Evolutionary conservation across 257 asterid species (phyloP), one percentile per base, ranked within the genome.

Genomic region (Vinca minor): DNA sequence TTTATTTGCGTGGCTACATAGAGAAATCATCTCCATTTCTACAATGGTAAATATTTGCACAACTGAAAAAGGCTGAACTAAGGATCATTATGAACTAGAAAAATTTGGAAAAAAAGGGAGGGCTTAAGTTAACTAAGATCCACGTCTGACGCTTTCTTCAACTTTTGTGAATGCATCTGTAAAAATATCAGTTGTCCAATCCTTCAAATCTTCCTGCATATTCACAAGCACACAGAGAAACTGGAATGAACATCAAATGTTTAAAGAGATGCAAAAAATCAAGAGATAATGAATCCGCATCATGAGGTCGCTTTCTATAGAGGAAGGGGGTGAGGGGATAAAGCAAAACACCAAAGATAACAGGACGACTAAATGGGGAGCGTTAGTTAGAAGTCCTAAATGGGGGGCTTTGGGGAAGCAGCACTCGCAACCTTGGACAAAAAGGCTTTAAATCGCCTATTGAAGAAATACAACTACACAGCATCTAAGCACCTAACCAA

Each of bases 151-250:
- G 54, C 84, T 78, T 71, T 91, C 98, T 77, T 86, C 96, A 17
- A 84, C 95, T 38, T 94, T 83, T 26, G 94, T 86, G 39, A 91
- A 31, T 36, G 88, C 96, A 79, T 91, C 87, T 8, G 92, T 71
- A 25, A 91, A 64, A 71, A 85, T 86, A 65, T 91, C 98, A 26
- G 87, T 8, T 5, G 84, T 86, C 98, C 98, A 91, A 63, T 86
- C 96, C 80, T 82, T 86, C 54, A 88, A 74, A 76, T 91, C 95
- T 70, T 86, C 92, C 98, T 91, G 89, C 73, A 66, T 44, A 70
- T 62, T 29, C 42, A 31, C 3, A 66, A 31, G 0, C 4, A 52
- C 3, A 36, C n/a, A 26, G 28, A 29, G 34, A n/a, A 59, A 29
- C 71, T 28, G 41, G 8, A n/a, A 61, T 13, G 47, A 38, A 5